phyloP scores from a whole-genome alignment of 176 grass and related monocot species.

The Poa pratensis region DNA sequence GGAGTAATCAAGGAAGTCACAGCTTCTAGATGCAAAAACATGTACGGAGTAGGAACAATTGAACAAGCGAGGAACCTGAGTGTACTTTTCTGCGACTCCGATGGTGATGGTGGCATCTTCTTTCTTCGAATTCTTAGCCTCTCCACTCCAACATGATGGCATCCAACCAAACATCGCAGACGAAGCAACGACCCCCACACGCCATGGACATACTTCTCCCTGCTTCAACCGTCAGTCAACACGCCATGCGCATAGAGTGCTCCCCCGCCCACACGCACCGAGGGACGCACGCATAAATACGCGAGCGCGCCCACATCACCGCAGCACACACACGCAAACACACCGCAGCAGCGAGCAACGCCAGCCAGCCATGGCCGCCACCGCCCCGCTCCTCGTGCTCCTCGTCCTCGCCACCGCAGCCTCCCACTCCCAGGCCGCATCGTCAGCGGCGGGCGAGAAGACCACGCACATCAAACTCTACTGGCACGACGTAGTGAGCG shows the following conservation, averaged over 20 bases:
- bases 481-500: conserved; percentile 70
- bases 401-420: background rate
- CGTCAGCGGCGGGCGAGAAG: background rate
- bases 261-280: background rate
- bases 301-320: background rate
- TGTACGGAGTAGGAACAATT: background rate
- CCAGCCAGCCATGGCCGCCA: conserved; percentile 30
- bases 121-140: background rate
- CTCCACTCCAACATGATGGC: conserved; percentile 8
- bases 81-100: background rate
- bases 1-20: background rate
- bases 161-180: conserved; percentile 25
- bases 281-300: conserved; percentile 5
- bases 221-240: background rate
- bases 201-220: background rate
- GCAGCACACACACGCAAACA: background rate
- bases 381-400: background rate
- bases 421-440: background rate
- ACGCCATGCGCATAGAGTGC: background rate
- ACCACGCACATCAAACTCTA: conserved; percentile 60
- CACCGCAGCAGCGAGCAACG: background rate
- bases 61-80: background rate
- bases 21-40: too few relatives aligned
- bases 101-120: background rate
- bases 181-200: conserved; percentile 13